Base-by-base conservation (phyloP, 2,329 filamentous ascomycete species). In the Cytospora piceae region DNA sequence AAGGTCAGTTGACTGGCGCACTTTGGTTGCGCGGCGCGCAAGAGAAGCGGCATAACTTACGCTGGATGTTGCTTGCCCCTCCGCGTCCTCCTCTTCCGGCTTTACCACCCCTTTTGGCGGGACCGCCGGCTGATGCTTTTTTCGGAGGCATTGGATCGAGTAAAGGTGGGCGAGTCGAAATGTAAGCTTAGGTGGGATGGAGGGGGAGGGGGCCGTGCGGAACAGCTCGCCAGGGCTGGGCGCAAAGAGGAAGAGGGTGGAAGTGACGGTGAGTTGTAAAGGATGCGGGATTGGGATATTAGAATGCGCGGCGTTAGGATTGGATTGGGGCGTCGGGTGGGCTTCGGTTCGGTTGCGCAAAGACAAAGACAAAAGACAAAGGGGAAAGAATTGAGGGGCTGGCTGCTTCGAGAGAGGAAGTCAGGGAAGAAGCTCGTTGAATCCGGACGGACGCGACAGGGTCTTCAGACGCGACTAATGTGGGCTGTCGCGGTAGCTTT, bases 51-150 rank as follows among this genome's bases (percentile, higher is more conserved):
- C 39, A 27, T 27, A 31, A 68, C 74, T 51, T 74, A 81, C 81
- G 77, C 72, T 81, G 77, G 34, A 81, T 74, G 69, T 77, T 74
- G 71, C 80, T 75, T 64, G 79, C 77, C 37, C 78, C 74, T 24
- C 46, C 20, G 22, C 77, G 15, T 61, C 57, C 37, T 29, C 39
- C 32, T 61, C 64, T 72, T 17, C 29, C 20, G 4, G n/a, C 31
- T 2, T 27, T n/a, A 17, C 58, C 29, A 31, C 46, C 31, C 20
- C 29, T 31, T 17, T 22, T 51, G 29, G 42, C 58, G 15, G 31
- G 34, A 29, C 29, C 58, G 27, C 31, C 31, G 15, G 29, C 46
- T 49, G 46, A 49, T 49, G 46, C 58, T 24, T 22, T 52, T 34
- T 62, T 56, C n/a, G 51, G 51, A 51, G 52, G 58, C 51, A 56